Base-by-base conservation (phyloP, 148 eudicot genomes). In the Fagopyrum homotropicum region DNA sequence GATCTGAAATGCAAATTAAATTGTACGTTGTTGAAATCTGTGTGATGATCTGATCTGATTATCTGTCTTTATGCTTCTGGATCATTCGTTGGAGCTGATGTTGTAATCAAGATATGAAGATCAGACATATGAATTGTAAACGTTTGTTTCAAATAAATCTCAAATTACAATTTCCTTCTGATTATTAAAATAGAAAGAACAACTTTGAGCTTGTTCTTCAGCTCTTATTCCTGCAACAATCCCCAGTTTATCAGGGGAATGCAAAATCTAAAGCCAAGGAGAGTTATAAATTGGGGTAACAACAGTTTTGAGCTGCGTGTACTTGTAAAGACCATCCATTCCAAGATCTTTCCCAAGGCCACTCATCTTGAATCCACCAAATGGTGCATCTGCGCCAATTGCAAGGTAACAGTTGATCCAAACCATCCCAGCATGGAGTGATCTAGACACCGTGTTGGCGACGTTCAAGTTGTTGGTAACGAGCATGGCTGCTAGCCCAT, bases 281-380 rank as follows among this genome's bases (percentile, higher is more conserved):
- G 90, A 86, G 74, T 88, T 83, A 61, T 85, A 75, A n/a, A 90
- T 73, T 72, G 97, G 95, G 57, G 90, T 87, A 16, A 86, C 88
- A 43, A 92, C 91, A 46, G 92, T 76, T 78, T 92, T 89, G 57
- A 81, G 79, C 61, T 88, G 90, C 26, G 90, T 86, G 78, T 90
- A 90, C 80, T 77, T 83, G 72, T 87, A 66, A 64, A 92, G 84
- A n/a, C 78, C 88, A 8, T 90, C 89, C 45, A 86, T 73, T 26
- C 91, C 97, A 4, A 48, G 35, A 55, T 92, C 97, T 69, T 85
- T 83, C 9, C 95, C 97, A 17, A 88, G 83, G 4, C 97, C 97
- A 16, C 97, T 92, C 92, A 88, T 88, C 59, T 92, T 92, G 73
- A 83, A 92, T 9, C 95, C 97, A 9, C 95, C 97, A 73, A 79